Evolutionary conservation across 2,329 filamentous ascomycete genomes (phyloP), one percentile per base, ranked within the genome.

Genomic region (Trichothecium sympodiale): DNA sequence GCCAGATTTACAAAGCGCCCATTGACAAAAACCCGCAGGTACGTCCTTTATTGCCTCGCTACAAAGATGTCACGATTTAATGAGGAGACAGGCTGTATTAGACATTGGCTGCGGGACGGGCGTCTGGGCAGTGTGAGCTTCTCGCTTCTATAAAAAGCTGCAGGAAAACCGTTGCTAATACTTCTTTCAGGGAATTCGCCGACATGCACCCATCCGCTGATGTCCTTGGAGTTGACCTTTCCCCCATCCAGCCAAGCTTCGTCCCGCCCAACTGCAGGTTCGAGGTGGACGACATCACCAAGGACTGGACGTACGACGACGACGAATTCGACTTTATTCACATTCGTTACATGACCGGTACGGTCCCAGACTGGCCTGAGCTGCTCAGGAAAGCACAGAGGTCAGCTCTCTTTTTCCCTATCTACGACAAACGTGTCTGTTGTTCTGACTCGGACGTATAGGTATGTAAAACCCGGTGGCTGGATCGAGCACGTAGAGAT

Each of bases 231-330:
- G 62, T 71, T 5, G 73, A 77, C 46, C 60, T 78, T 3, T 72
- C 67, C 10, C 71, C 72, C 1, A 74, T 76, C 29, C 72, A 77
- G 46, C 71, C 71, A 3, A 60, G 60, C 18, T 69, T 66, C 56
- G 67, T 78, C 4, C 74, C 75, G 2, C 59, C 64, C 18, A 82
- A 82, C 45, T 71, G 77, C 40, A 65, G 69, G 38, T 82, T 82
- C 45, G 64, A 77, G 38, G 67, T 82, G 26, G 77, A 83, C 48
- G 77, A 83, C 47, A 69, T 72, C 26, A 73, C 77, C 48, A 62
- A 69, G n/a, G 46, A 52, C 15, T 64, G 61, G 61, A 55, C 61
- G 43, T 60, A 56, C 38, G 36, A 42, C 8, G 66, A 73, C 46
- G 48, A 56, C 18, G 46, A 44, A 17, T 57, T 57, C 40, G 53